A percentile compares a stretch with the other conserved stretches of the same genome.
These are phyloP conservation scores for Strobilomyces dryophilus DNA, from an alignment of 768 basidiomycete genomes.

Conservation along the genomic window DNA sequence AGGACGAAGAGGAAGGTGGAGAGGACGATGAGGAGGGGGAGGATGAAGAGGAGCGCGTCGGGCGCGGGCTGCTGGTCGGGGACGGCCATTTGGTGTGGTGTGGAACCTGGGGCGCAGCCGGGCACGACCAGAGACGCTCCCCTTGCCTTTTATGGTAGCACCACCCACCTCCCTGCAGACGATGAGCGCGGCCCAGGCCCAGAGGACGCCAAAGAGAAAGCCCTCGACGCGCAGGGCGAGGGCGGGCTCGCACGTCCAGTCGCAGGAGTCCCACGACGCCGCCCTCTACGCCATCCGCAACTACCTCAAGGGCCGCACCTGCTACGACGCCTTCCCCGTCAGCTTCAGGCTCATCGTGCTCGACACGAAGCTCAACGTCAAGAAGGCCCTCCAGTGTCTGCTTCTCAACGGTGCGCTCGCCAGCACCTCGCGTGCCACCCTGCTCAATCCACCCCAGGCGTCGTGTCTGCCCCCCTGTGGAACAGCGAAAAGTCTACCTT, in stretches of 20 bases:
- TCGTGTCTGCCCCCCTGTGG: constrained; percentile 97
- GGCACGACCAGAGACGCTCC: not conserved
- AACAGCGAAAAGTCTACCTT: constrained; percentile 92
- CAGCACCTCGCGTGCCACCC: not conserved
- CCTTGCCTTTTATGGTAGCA: constrained; percentile 9
- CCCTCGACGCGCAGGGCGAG: constrained; percentile 54
- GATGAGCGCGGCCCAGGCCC: constrained; percentile 40
- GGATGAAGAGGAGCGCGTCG: constrained; percentile 79
- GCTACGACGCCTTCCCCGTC: constrained; percentile 97
- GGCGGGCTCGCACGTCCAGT: constrained; percentile 54
- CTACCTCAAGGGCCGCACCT: constrained; percentile 80
- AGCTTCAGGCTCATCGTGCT: constrained; percentile 95
- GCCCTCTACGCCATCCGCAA: constrained; percentile 68
- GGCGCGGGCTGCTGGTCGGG: constrained; percentile 28
- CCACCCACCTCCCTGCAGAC: constrained; percentile 9
- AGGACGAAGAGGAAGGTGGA: constrained; percentile 91
- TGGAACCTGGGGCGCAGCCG: not conserved
- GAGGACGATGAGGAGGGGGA: constrained; percentile 91
- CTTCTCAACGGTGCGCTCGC: constrained; percentile 62
- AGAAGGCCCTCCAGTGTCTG: constrained; percentile 88
- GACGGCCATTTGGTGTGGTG: constrained; percentile 1
- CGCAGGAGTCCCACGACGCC: constrained; percentile 61
- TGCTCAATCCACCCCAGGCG: constrained; percentile 50
- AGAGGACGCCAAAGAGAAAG: constrained; percentile 48
- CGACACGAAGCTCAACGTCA: constrained; percentile 93